Evolutionary conservation across 495 filamentous ascomycete species (phyloP), one percentile per base, ranked within the genome.

Genomic region (Aspergillus nidulans): DNA sequence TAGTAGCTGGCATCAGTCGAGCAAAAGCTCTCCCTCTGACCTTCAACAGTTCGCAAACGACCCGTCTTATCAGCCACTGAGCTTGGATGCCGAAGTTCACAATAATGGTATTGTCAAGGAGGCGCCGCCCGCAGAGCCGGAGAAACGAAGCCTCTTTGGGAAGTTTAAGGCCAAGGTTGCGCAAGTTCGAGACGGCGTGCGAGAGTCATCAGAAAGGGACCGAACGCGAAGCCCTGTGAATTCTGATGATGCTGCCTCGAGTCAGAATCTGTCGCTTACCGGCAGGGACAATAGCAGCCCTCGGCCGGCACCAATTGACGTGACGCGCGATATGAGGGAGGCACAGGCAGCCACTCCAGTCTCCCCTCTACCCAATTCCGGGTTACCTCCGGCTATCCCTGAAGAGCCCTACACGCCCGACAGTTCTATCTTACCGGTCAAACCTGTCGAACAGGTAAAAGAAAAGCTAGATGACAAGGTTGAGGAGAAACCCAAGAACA

Each of bases 101-200:
- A 67, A 57, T 58, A 67, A 56, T 58, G 58, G 57, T 56, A 66
- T 23, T 23, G 42, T 69, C 41, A 70, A 70, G 43, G 63, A 69
- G 46, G 53, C 58, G 28, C 60, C 48, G 53, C 74, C 64, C 62
- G 74, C 71, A 63, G 79, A 75, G 68, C 81, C 67, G 19, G 80
- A 84, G 65, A 77, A 78, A 57, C 88, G 83, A 57, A 87, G 88
- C n/a, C 78, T 90, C 5, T 78, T 95, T 45, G 85, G 83, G 15
- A 95, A 92, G 81, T 81, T 96, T 59, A 89, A 89, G 64, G 86
- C 84, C 57, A 95, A 94, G 70, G 83, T 94, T 38, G 81, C 86
- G 16, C 88, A 91, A 60, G 82, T 84, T 23, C 89, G 85, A 55
- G 86, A 90, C 56, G 83, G 80, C 8, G 78, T 70, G 1, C 83